Conservation (phyloP, 805 yeast genomes). For the Ogataea degrootiae region DNA sequence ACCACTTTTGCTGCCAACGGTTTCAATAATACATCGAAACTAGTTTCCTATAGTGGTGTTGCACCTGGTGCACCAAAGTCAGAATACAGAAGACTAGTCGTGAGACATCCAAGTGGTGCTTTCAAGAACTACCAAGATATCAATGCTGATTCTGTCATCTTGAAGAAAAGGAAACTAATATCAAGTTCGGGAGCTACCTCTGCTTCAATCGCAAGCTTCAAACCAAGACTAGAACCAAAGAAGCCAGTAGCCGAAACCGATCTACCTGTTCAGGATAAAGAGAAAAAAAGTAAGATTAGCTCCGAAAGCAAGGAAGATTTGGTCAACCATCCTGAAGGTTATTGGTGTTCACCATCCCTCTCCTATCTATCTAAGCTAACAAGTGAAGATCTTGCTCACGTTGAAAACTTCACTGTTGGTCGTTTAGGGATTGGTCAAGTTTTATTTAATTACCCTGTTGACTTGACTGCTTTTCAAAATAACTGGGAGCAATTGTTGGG, state of each 20-base stretch:
- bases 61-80: conserved; percentile 10
- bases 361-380: conserved; percentile 41
- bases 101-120: conserved; percentile 23
- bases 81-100: conserved; percentile 23
- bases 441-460: conserved; percentile 64
- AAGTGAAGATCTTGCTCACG: conserved; percentile 43
- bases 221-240: conserved; percentile 1
- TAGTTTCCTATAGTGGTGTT: no score
- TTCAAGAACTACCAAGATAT: conserved; percentile 26
- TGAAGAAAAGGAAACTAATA: conserved; percentile 8
- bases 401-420: conserved; percentile 65
- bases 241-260: not conserved
- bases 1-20: not conserved
- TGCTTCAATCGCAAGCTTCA: conserved; percentile 5
- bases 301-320: not conserved
- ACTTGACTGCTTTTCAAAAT: conserved; percentile 48
- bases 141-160: conserved; percentile 26
- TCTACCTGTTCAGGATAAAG: no score
- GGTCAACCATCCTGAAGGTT: conserved; percentile 32
- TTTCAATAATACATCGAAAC: no score
- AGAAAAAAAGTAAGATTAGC: no score
- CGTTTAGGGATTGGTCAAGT: conserved; percentile 65
- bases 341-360: conserved; percentile 71
- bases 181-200: not conserved
- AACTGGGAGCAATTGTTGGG: conserved; percentile 38